phyloP scores from a whole-genome alignment of 768 basidiomycete species.

The Coprinopsis strossmayeri region DNA sequence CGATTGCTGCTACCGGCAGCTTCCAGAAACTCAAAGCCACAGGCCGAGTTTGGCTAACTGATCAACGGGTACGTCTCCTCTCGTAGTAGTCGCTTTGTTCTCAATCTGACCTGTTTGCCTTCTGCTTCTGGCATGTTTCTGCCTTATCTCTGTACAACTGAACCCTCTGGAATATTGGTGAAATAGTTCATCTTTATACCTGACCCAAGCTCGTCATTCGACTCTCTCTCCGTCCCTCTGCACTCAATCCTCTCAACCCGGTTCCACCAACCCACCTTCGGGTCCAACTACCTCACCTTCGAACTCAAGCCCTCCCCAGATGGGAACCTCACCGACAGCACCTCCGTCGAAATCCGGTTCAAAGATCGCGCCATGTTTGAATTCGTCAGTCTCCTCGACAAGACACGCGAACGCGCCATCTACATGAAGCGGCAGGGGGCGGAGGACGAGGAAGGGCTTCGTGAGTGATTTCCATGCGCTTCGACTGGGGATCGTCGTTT shows the following conservation, averaged over 20 bases:
- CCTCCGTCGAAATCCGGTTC: slow-evolving; percentile 61
- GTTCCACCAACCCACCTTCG: slow-evolving; percentile 74
- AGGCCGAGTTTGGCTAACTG: slow-evolving; percentile 61
- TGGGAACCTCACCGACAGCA: slow-evolving; percentile 62
- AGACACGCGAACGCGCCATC: slow-evolving; percentile 67
- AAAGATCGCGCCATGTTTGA: slow-evolving; percentile 64
- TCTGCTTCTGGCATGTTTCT: too few species aligned
- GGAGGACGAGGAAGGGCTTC: slow-evolving; percentile 50
- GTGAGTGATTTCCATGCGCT: slow-evolving; percentile 37
- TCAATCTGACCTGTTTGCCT: background rate
- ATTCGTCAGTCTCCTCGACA: slow-evolving; percentile 68
- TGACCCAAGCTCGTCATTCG: slow-evolving; percentile 28
- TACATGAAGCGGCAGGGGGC: slow-evolving; percentile 62
- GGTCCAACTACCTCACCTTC: slow-evolving; percentile 59
- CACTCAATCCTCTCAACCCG: slow-evolving; percentile 58
- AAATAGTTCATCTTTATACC: slow-evolving; percentile 58
- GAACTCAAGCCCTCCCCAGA: slow-evolving; percentile 60
- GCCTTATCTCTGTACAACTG: too few species aligned
- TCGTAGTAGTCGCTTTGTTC: background rate
- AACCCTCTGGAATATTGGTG: slow-evolving; percentile 1
- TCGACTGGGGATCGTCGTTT: background rate
- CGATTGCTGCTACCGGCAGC: slow-evolving; percentile 50
- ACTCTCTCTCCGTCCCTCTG: slow-evolving; percentile 54
- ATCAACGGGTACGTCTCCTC: slow-evolving; percentile 57
- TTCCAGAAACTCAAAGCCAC: slow-evolving; percentile 49